Evolutionary conservation across 495 filamentous ascomycete genomes (phyloP), one percentile per base, ranked within the genome.

Genomic region (Lentithecium fluviatile): DNA sequence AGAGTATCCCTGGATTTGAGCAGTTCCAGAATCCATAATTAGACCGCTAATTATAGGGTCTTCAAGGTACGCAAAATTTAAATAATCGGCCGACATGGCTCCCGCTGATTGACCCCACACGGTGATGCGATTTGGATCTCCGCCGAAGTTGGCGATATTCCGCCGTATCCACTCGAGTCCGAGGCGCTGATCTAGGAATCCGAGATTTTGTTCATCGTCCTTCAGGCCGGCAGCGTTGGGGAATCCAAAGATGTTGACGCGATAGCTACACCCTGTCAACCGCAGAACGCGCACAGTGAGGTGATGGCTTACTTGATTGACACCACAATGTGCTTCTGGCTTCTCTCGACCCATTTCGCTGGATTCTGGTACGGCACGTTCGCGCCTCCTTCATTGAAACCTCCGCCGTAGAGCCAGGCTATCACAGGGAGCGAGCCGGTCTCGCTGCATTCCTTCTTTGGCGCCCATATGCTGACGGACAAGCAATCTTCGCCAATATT

Each of bases 331-430:
- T 85, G 75, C 36, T 76, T 74, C 49, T 84, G 73, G 24, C 72
- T 61, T 8, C 73, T 59, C 50, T 77, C 55, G 60, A 78, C 74
- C 71, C 78, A 62, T 68, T 71, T 66, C 62, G 75, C 37, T 34
- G 74, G 72, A 60, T 74, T 64, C 71, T 83, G 77, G 37, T 75
- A 76, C 6, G 73, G 74, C 7, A 76, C 71, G 52, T 75, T 70
- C 34, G 74, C 59, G 21, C 66, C 67, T 4, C 86, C 86, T 5
- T 81, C 68, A 63, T 86, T 79, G 65, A 86, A 88, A 1, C 77
- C 82, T 19, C 86, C 85, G 26, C 85, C 87, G 60, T 78, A 85
- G 53, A 89, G 85, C 83, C 83, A 88, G 8, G 86, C 76, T 40
- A 88, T 66, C 10, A 88, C 82, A 0, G 86, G 85, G 2, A 88